Evolutionary conservation across 2,329 filamentous ascomycete genomes (phyloP), one percentile per base, ranked within the genome.

Genomic region (Plenodomus biglobosus): DNA sequence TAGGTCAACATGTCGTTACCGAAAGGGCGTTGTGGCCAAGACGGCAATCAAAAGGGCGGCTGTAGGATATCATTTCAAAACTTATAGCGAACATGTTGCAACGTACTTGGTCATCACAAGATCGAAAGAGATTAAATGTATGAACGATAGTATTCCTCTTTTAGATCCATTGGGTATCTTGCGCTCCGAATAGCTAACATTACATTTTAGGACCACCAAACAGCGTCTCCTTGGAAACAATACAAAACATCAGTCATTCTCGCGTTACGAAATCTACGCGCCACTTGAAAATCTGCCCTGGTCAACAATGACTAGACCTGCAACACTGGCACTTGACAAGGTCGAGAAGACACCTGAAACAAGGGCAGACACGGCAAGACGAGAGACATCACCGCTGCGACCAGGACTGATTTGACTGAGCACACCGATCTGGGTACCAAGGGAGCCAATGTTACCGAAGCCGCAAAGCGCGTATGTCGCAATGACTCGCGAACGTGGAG

Each of bases 351-450:
- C 83, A 65, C 91, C 90, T 0, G 88, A 86, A 43, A 91, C 69
- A 55, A 95, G 79, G 5, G 90, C 88, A 24, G 86, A 91, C 17
- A 95, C 48, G 2, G 90, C 90, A 21, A 95, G 80, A 39, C 79
- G 79, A 3, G 88, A 85, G 10, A 95, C 86, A 60, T 94, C 88
- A 48, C 86, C 88, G 32, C 83, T 80, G 38, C 90, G 83, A 3
- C 79, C 78, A 0, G 90, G 90, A 0, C 88, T 86, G 52, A 95
- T 83, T 74, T 95, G 90, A 3, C 86, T 83, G 43, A 95, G 80
- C 49, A 95, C 89, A 76, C 90, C 90, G 52, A 95, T 94, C 74
- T 95, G 90, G 46, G 90, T 92, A 68, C 90, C 90, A 40, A 95
- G 81, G 22, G 89, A 92, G 44, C 88, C 87, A 59, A 95, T 87